These are phyloP conservation scores for Pyrenochaeta sp. DNA, from an alignment of 2,329 filamentous ascomycete species.

Conservation along the genomic window DNA sequence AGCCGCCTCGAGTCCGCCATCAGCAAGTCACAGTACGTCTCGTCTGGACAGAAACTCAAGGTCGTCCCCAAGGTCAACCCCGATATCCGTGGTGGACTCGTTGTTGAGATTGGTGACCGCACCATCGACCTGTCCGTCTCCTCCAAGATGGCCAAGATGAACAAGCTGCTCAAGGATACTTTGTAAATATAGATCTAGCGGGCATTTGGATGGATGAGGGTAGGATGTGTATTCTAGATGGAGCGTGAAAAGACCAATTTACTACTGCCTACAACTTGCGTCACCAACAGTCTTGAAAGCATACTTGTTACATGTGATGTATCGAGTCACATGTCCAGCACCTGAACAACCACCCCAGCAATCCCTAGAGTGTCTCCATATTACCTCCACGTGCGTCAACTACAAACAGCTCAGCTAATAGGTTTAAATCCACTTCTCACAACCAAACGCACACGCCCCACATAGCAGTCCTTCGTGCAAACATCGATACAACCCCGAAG, in stretches of 20 bases:
- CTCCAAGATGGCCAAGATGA: constrained; percentile 94
- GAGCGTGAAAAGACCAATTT: constrained; percentile 36
- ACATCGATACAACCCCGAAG: too few species aligned
- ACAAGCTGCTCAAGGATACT: constrained; percentile 97
- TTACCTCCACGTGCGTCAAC: too few species aligned
- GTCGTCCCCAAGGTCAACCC: constrained; percentile 94
- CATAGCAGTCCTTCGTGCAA: too few species aligned
- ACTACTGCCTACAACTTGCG: constrained; percentile 13
- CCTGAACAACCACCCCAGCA: too few species aligned
- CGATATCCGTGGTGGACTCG: constrained; percentile 89
- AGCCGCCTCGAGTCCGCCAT: constrained; percentile 86
- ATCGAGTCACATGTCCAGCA: too few species aligned
- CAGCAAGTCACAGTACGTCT: constrained; percentile 86
- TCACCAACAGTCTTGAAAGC: background rate
- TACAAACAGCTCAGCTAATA: too few species aligned
- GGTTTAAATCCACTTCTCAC: too few species aligned
- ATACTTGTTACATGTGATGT: too few species aligned
- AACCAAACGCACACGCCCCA: too few species aligned
- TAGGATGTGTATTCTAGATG: constrained; percentile 49
- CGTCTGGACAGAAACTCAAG: constrained; percentile 97
- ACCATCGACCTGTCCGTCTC: constrained; percentile 98
- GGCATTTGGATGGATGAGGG: constrained; percentile 18
- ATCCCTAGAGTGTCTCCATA: too few species aligned
- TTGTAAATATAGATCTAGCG: constrained; percentile 73
- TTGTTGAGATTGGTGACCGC: constrained; percentile 96